These are phyloP conservation scores for Cavenderia fasciculata DNA, from an alignment of 78 protist species.

Conservation along the genomic window DNA sequence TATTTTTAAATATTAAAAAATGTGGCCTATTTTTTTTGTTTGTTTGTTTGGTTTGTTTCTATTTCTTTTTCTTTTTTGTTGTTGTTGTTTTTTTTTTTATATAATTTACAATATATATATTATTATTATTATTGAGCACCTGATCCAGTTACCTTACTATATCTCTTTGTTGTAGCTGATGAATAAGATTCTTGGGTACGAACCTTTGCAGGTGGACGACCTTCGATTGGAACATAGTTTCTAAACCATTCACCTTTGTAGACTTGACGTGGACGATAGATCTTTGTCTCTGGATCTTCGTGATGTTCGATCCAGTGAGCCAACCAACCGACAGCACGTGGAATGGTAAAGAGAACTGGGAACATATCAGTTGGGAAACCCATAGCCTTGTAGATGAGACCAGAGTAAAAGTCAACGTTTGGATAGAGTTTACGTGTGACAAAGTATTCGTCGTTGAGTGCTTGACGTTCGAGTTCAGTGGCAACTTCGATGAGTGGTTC, in stretches of 20 bases:
- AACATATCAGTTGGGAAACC: conserved; percentile 88
- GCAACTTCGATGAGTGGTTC: conserved; percentile 83
- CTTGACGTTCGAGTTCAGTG: conserved; percentile 76
- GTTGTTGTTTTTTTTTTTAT: too few species aligned
- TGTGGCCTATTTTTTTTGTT: too few species aligned
- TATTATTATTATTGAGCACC: too few species aligned
- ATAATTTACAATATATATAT: too few species aligned
- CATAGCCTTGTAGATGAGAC: conserved; percentile 69
- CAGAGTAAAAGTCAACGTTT: conserved; percentile 86
- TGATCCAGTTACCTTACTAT: conserved; percentile 38
- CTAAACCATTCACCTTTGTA: conserved; percentile 34
- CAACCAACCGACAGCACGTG: conserved; percentile 83
- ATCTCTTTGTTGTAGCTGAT: conserved; percentile 57
- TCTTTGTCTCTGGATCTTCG: conserved; percentile 66
- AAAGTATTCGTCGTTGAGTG: conserved; percentile 83
- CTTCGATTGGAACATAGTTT: conserved; percentile 36
- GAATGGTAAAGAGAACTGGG: conserved; percentile 78
- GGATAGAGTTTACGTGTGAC: conserved; percentile 88
- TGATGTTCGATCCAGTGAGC: conserved; percentile 81
- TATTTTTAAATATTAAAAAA: too few species aligned
- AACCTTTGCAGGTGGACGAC: conserved; percentile 69
- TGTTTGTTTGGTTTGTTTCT: too few species aligned
- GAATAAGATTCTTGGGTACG: conserved; percentile 67
- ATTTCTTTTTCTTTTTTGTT: too few species aligned
- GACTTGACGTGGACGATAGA: conserved; percentile 78